These are phyloP conservation scores for Schwanniomyces polymorphus DNA, from an alignment of 805 yeast species.

Conservation along the genomic window DNA sequence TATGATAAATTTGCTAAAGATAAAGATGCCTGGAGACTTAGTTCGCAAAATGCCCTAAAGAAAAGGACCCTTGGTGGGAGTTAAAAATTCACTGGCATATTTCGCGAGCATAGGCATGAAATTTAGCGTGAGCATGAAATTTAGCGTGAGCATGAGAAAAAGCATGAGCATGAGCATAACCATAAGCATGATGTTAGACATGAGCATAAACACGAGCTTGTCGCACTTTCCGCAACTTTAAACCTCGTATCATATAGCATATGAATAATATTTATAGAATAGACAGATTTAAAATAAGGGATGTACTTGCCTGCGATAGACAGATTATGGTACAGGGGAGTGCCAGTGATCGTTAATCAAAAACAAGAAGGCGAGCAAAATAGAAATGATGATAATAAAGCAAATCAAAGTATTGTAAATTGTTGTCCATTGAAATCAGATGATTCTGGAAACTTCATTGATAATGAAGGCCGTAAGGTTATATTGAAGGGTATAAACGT, in stretches of 20 bases:
- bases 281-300: background rate
- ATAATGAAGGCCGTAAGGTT: constrained; percentile 58
- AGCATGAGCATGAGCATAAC: too few species aligned
- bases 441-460: constrained; percentile 55
- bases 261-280: background rate
- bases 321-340: background rate
- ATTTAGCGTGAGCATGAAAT: too few species aligned
- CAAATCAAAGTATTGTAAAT: constrained; percentile 10
- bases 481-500: constrained; percentile 78
- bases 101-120: background rate
- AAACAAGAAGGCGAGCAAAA: background rate
- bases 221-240: background rate
- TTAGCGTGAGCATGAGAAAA: too few species aligned
- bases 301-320: background rate
- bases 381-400: background rate
- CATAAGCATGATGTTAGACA: too few species aligned
- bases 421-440: constrained; percentile 21
- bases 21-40: constrained; percentile 77
- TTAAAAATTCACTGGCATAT: background rate
- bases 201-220: too few species aligned
- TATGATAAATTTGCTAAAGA: constrained; percentile 57
- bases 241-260: background rate
- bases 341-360: background rate
- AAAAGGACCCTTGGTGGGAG: constrained; percentile 14
- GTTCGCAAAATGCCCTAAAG: constrained; percentile 33